Evolutionary conservation across 345 rosid genomes (phyloP), one percentile per base, ranked within the genome.

Genomic region (Arabidopsis arenosa): DNA sequence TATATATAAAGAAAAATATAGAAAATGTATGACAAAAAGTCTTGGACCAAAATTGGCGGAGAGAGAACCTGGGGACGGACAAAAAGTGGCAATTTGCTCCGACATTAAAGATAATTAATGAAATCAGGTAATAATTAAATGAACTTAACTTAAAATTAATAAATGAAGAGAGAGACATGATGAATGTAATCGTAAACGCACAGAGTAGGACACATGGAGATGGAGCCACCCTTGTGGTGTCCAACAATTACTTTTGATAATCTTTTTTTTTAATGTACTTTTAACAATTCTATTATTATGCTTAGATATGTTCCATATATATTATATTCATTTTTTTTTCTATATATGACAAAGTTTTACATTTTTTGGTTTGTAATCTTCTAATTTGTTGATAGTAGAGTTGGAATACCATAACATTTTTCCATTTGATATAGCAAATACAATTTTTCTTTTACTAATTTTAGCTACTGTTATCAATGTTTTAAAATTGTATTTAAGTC

Each of bases 11-110:
- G 9, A 53, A 21, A 51, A 18, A 51, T 21, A 11, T 6, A 47
- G 43, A 35, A 66, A 11, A 63, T 39, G 6, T 6, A 51, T 52
- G 37, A 32, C 44, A 45, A 55, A 63, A 65, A 64, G 72, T 44
- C 53, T 51, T 74, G 66, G 48, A 74, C 72, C 71, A 54, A 65
- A 74, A 74, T 65, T 74, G 72, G 30, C 72, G 72, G 71, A 55
- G 78, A 65, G 72, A 55, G 47, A 33, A 61, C 53, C 3, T 41
- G 4, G 10, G 39, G 5, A 53, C 32, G 15, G 44, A 62, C 62
- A 62, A 63, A 64, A 74, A 54, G 78, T 74, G 71, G 49, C 28
- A 55, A 55, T 53, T 54, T 55, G 56, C 65, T 74, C 58, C 57
- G 71, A 64, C 77, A 64, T 43, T 44, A 45, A 74, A 65, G 77